Base-by-base conservation (phyloP, 331 rosid genomes). In the Pyracantha coccinea region DNA sequence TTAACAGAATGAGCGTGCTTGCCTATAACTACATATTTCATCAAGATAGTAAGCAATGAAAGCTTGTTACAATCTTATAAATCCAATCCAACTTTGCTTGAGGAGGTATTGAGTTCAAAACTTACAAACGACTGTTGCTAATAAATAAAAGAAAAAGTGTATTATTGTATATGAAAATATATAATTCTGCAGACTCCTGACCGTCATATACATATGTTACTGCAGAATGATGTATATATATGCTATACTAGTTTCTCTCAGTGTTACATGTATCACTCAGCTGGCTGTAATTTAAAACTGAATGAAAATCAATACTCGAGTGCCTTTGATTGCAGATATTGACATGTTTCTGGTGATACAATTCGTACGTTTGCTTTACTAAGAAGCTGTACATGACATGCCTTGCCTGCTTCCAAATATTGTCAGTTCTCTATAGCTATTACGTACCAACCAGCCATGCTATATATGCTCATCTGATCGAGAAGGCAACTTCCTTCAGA, bases 401-500 rank as follows among this genome's bases (percentile, higher is more conserved):
- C 47, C 57, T 64, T 33, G 71, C 38, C 55, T 28, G 60, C 44
- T 53, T 64, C 35, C 68, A n/a, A 59, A 53, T 20, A 17, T 78
- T 71, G 81, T 54, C 81, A 52, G 27, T 62, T 63, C 29, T 59
- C 13, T 24, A 17, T 44, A 45, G 15, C 66, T 31, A 29, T 61
- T 52, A 52, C 21, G 57, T 17, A 52, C 57, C 64, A 47, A 54
- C 62, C 32, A 64, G 66, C 75, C 66, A 65, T 75, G 44, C 79
- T 52, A 50, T 17, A 17, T 17, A 52, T 17, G 57, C 57, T 17
- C 9, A 52, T 52, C 10, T 50, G 55, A 52, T 52, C 23, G 19
- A 63, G 33, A 66, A 53, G 72, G 66, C 57, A 75, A 29, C 69
- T 73, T 73, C 68, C 77, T 24, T 25, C 25, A 38, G 68, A 57